Base-by-base conservation (phyloP, 805 yeast genomes). In the Clavispora carvajalis region DNA sequence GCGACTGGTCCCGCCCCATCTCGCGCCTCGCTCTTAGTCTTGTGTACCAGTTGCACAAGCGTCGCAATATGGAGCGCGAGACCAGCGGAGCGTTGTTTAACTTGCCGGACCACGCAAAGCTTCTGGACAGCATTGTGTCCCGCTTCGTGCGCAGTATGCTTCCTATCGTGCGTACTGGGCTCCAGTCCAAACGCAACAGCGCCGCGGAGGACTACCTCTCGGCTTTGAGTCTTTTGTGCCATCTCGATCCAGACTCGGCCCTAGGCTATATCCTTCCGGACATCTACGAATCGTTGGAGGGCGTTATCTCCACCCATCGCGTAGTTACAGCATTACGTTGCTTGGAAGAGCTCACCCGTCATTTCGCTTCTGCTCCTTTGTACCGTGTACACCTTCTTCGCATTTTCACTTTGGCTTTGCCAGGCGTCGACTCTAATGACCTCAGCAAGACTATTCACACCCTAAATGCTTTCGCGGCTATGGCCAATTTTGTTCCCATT, bases 341-440 rank as follows among this genome's bases (percentile, higher is more conserved):
- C 28, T 68, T 89, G 35, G 77, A 81, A 3, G 79, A 77, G 18
- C 60, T 86, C 17, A 74, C 83, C 1, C 71, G 95, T 40, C 80
- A 74, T 45, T 77, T 93, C 71, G 80, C 84, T 0, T 56, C 65
- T 6, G 69, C 76, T 2, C 82, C 82, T 1, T 60, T 79, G 2
- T 87, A 75, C 55, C 67, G 96, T 33, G 79, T 86, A 10, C 99
- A 93, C 53, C 65, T 88, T 10, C 78, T 95, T 0, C 76, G 95
- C 39, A 66, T 93, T 12, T 57, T 90, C 29, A 76, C 80, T 21
- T 70, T 87, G 59, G 65, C 82, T 2, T 58, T 89, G 7, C 85
- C 89, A 0, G 96, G 93, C 22, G 79, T 93, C 22, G 98, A 93
- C 57, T 77, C 90, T 0, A 93, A 90, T 57, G 99, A 93, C 59